Base-by-base conservation (phyloP, 345 rosid genomes). In the Kandelia obovata region DNA sequence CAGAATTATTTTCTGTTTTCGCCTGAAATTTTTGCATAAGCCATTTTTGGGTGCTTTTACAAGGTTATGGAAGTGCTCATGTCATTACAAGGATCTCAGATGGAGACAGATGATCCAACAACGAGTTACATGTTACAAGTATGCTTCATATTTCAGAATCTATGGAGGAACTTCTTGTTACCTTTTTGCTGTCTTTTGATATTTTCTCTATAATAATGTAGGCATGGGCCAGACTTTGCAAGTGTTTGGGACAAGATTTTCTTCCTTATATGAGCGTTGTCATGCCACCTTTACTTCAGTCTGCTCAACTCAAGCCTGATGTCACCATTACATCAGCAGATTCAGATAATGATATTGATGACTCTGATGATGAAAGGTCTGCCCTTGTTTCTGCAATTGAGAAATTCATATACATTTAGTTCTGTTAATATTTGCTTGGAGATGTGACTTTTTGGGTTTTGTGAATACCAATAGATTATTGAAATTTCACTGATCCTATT, bases 221-320 rank as follows among this genome's bases (percentile, higher is more conserved):
- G 97, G 98, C 97, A 43, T 95, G 99, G 99, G 99, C 98, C 61
- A 88, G 99, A 70, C 96, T 95, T 53, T 95, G 99, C 91, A 92
- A 92, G 77, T 95, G 99, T 78, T 79, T 95, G 69, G 98, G 98
- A 53, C 96, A 90, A 79, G 99, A 95, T 78, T 95, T 95, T 79
- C 91, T 92, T 71, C 99, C 99, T 27, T 95, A 95, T 73, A 90
- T 95, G 99, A 84, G 79, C 52, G 91, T 90, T 77, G 99, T 95
- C 66, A 95, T 95, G 98, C 99, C 99, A 32, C 94, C 96, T 65
- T 77, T 95, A 77, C 96, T 95, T 23, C 96, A 76, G 75, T 95
- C 99, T 81, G 96, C 99, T 73, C 96, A 95, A 71, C 92, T 95
- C 60, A 90, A 95, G 82, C 98, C 99, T 37, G 98, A 95, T 81